Evolutionary conservation across 2,329 filamentous ascomycete genomes (phyloP).

Genomic region (Sporothrix globosa): DNA sequence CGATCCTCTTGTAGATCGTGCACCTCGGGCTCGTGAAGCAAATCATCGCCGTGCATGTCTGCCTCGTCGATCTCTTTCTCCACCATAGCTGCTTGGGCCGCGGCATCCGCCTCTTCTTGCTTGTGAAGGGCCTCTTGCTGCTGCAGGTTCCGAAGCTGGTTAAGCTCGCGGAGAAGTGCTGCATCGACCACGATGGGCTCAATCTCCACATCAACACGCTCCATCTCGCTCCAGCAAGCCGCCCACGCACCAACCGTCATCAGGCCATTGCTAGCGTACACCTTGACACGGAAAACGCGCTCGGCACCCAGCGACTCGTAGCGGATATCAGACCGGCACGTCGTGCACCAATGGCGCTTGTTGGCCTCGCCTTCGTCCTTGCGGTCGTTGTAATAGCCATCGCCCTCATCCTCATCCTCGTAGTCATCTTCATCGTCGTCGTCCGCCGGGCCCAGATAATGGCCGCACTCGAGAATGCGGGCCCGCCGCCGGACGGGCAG

Average conservation of each 20-base stretch:
- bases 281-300: constrained; percentile 75
- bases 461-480: constrained; percentile 73
- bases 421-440: constrained; percentile 49
- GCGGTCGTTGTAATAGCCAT: constrained; percentile 46
- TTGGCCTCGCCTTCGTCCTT: constrained; percentile 41
- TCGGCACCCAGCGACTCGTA: constrained; percentile 57
- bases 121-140: constrained; percentile 42
- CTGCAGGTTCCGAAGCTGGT: constrained; percentile 48
- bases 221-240: constrained; percentile 97
- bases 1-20: background rate
- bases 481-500: constrained; percentile 66
- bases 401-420: constrained; percentile 55
- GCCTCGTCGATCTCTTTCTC: constrained; percentile 31
- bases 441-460: constrained; percentile 69
- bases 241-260: constrained; percentile 92
- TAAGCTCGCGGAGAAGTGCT: constrained; percentile 60
- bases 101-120: constrained; percentile 42
- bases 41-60: background rate
- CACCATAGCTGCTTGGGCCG: constrained; percentile 42
- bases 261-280: constrained; percentile 92
- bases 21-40: background rate
- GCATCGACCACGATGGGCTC: constrained; percentile 68
- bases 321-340: constrained; percentile 59
- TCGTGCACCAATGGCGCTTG: constrained; percentile 59
- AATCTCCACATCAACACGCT: constrained; percentile 94